Evolutionary conservation across 176 grass and related monocot species (phyloP), one percentile per base, ranked within the genome.

Genomic region (Cymbopogon citratus): DNA sequence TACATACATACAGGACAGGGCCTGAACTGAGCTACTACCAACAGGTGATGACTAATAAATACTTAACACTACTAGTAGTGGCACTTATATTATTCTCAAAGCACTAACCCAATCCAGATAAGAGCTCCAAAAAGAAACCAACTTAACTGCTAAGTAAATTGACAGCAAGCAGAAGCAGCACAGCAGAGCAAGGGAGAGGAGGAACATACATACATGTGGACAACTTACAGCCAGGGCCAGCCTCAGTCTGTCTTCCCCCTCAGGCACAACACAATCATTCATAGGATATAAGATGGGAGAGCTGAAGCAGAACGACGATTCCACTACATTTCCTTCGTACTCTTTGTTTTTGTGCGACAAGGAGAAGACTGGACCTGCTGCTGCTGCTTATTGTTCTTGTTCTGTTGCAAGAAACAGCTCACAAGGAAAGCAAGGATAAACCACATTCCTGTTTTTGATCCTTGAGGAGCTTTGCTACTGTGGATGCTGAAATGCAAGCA

Each of bases 81-180:
- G 51, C n/a, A 56, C n/a, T n/a, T n/a, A n/a, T n/a, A n/a, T n/a
- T n/a, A n/a, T n/a, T n/a, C n/a, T n/a, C n/a, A n/a, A n/a, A n/a
- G n/a, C n/a, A n/a, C n/a, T n/a, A n/a, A n/a, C n/a, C 68, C 83
- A 89, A 89, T 73, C 57, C 78, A 85, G 78, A 77, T 18, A 81
- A 78, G 24, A 65, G 19, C 9, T 5, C 6, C n/a, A 34, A 27
- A 18, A 29, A 0, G 44, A 62, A 76, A 74, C 21, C 29, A 63
- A 63, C 34, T 51, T 21, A 78, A 63, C 16, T 52, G 35, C 0
- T 64, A 56, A 80, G 39, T 75, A 48, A 73, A 80, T 18, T 56
- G 72, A 86, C 77, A 80, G 77, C 77, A 66, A 71, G 66, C 48
- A 70, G 49, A 10, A 46, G 19, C 38, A 51, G 48, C 48, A 18